A percentile compares a stretch with the other conserved stretches of the same genome.
phyloP scores from a whole-genome alignment of 2,329 filamentous ascomycete genomes.

The Beauveria varroae region DNA sequence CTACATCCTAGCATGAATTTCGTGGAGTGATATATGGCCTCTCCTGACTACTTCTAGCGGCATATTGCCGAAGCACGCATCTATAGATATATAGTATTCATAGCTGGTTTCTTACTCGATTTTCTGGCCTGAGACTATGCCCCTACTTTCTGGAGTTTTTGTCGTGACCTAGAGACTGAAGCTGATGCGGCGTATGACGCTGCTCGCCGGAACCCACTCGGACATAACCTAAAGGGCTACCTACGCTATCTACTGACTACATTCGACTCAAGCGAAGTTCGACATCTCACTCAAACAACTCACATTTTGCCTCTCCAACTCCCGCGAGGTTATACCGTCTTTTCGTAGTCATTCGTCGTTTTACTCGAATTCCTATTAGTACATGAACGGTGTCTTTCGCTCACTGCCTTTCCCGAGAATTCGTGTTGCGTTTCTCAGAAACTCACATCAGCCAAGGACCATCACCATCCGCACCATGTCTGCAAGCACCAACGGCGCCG shows the following conservation, averaged over 20 bases:
- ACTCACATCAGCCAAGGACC: not conserved
- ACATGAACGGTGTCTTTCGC: not conserved
- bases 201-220: constrained; percentile 3
- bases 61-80: not conserved
- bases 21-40: not conserved
- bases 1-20: not conserved
- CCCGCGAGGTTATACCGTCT: not conserved
- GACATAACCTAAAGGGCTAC: not conserved
- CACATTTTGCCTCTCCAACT: not conserved
- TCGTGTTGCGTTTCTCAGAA: not conserved
- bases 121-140: too few relatives aligned
- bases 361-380: not conserved
- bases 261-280: not conserved
- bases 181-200: not conserved
- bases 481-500: not conserved
- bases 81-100: not conserved
- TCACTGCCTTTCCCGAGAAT: not conserved
- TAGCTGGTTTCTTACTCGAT: not conserved
- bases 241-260: not conserved
- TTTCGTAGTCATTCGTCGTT: not conserved
- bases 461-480: constrained; percentile 9
- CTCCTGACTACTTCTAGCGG: not conserved
- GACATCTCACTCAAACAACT: not conserved
- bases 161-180: not conserved
- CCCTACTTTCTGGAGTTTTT: too few relatives aligned